Base-by-base conservation (phyloP, 495 filamentous ascomycete genomes). In the Polyplosphaeria fusca region DNA sequence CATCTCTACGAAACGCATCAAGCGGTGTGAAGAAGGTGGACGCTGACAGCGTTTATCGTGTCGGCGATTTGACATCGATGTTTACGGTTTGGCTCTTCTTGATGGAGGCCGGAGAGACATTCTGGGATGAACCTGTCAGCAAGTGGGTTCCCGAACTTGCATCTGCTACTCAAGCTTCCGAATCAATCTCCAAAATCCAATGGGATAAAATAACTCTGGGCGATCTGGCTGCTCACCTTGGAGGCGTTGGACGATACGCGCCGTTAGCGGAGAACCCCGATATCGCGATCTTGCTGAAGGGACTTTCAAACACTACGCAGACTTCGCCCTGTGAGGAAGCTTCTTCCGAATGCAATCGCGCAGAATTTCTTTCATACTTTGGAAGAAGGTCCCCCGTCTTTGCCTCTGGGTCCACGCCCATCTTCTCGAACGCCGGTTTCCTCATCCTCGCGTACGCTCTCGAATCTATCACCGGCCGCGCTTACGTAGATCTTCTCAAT, bases 361-460 rank as follows among this genome's bases (percentile, higher is more conserved):
- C 16, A 24, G 48, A 41, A 14, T 52, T 52, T 26, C 37, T 52
- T n/a, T 38, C 16, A 14, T 52, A 41, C 35, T 41, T 52, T 27
- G 48, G 35, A 26, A 19, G 14, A n/a, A 18, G 48, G 9, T 18
- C 48, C 16, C 9, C 48, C 5, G 48, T 52, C 4, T 52, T 52
- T 27, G 4, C 48, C 25, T 12, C 48, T 9, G 37, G 19, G 1
- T 26, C 19, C 12, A 52, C 48, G 27, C 48, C 48, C 12, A 28
- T 52, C 3, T 42, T 52, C 37, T 52, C 48, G 2, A 52, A 52
- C 35, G 48, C 48, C 5, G 48, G 48, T n/a, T 52, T 42, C 35
- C 40, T 52, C 22, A 52, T 52, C 13, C 48, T 52, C 13, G 48
- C 32, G 1, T 41, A 23, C 14, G 48, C 48, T 5, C 48, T 52